phyloP scores from a whole-genome alignment of 352 stramenopile species.

The Phytophthora fragariaefolia region DNA sequence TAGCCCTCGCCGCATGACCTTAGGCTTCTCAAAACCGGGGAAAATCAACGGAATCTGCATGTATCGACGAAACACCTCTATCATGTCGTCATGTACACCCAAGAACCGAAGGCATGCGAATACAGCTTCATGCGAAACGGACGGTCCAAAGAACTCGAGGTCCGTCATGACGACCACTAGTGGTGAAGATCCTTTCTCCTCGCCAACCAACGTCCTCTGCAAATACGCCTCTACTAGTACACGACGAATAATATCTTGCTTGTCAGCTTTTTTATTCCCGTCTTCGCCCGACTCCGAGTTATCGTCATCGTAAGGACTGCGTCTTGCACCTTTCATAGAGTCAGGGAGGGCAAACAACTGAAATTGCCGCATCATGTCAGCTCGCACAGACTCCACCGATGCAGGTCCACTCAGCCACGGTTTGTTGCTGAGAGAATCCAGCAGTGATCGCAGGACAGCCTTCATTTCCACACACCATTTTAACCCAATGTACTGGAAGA shows the following conservation, averaged over 20 bases:
- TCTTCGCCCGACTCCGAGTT: conserved; percentile 11
- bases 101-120: conserved; percentile 48
- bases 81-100: conserved; percentile 40
- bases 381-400: conserved; percentile 26
- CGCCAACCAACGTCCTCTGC: conserved; percentile 13
- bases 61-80: conserved; percentile 45
- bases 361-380: conserved; percentile 28
- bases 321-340: conserved; percentile 19
- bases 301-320: conserved; percentile 29
- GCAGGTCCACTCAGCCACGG: background rate
- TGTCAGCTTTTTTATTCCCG: conserved; percentile 27
- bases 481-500: conserved; percentile 55
- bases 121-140: conserved; percentile 48
- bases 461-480: conserved; percentile 43
- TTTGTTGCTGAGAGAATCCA: conserved; percentile 30
- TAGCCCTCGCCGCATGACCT: conserved; percentile 45
- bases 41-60: conserved; percentile 51
- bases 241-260: conserved; percentile 53
- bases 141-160: conserved; percentile 58
- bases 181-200: conserved; percentile 10
- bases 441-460: conserved; percentile 25
- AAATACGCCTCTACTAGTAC: conserved; percentile 49
- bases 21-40: conserved; percentile 34
- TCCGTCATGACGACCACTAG: conserved; percentile 53
- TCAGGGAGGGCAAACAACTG: conserved; percentile 35